phyloP scores from a whole-genome alignment of 2,329 filamentous ascomycete genomes.

The Trichoderma gracile region DNA sequence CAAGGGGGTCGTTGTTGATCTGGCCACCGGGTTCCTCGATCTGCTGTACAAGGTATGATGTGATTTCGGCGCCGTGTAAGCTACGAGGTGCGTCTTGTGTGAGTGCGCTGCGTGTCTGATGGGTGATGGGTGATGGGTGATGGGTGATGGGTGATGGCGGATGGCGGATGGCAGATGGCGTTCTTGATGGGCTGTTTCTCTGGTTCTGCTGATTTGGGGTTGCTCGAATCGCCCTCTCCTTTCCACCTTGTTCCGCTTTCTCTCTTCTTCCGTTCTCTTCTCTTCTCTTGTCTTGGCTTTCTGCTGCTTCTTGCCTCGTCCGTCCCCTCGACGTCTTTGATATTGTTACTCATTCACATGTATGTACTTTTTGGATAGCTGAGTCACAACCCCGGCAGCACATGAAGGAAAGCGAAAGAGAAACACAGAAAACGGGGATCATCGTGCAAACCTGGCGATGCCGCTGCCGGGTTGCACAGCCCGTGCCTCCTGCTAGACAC shows the following conservation, averaged over 20 bases:
- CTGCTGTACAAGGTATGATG: constrained; percentile 81
- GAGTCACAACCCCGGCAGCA: background rate
- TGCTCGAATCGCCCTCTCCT: background rate
- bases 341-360: background rate
- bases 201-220: constrained; percentile 3
- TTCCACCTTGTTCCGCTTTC: background rate
- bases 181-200: background rate
- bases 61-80: background rate
- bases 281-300: background rate
- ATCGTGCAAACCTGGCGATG: background rate
- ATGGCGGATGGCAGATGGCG: background rate
- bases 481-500: constrained; percentile 5
- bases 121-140: too few species aligned
- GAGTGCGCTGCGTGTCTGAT: background rate
- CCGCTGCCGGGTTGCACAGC: constrained; percentile 9
- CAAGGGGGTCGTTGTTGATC: constrained; percentile 88
- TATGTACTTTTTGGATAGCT: constrained; percentile 1
- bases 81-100: background rate
- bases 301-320: background rate
- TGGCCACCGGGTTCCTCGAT: constrained; percentile 90
- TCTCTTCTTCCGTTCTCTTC: background rate
- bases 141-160: background rate
- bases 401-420: background rate
- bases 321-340: background rate
- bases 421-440: background rate